Evolutionary conservation across 2,329 filamentous ascomycete genomes (phyloP).

Genomic region (Aspergillus ochraceoroseus): DNA sequence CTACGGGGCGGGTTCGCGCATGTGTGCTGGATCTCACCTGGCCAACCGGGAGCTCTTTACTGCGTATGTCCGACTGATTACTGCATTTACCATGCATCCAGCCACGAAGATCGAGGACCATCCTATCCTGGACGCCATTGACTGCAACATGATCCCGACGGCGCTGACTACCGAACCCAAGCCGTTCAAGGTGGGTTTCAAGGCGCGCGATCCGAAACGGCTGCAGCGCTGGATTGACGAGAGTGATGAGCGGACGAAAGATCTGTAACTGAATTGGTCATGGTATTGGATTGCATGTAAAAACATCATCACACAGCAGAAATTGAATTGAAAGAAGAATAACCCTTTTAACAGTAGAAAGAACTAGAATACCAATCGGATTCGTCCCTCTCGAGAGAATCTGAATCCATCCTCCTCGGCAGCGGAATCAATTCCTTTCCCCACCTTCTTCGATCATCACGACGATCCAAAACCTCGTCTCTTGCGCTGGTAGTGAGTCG

Average conservation of each 20-base stretch:
- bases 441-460: slow-evolving; percentile 29
- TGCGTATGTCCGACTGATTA: slow-evolving; percentile 56
- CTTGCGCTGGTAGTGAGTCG: slow-evolving; percentile 46
- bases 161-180: slow-evolving; percentile 59
- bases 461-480: slow-evolving; percentile 56
- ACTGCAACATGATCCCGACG: slow-evolving; percentile 55
- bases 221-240: slow-evolving; percentile 52
- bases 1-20: slow-evolving; percentile 59
- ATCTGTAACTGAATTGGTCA: slow-evolving; percentile 31
- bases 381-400: too few relatives aligned
- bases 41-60: slow-evolving; percentile 61
- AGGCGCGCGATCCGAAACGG: slow-evolving; percentile 44
- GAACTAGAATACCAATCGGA: too few relatives aligned
- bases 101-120: slow-evolving; percentile 45
- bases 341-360: too few relatives aligned
- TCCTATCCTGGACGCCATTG: slow-evolving; percentile 54
- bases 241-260: slow-evolving; percentile 51
- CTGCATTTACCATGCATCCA: slow-evolving; percentile 53
- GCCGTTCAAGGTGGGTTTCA: slow-evolving; percentile 57
- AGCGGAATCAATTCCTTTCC: slow-evolving; percentile 10
- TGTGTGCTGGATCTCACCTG: slow-evolving; percentile 60
- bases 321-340: too few relatives aligned
- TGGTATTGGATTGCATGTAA: neutral
- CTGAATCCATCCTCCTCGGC: neutral
- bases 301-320: neutral